Base-by-base conservation (phyloP, 306 rosid species). In the Corylus avellana region DNA sequence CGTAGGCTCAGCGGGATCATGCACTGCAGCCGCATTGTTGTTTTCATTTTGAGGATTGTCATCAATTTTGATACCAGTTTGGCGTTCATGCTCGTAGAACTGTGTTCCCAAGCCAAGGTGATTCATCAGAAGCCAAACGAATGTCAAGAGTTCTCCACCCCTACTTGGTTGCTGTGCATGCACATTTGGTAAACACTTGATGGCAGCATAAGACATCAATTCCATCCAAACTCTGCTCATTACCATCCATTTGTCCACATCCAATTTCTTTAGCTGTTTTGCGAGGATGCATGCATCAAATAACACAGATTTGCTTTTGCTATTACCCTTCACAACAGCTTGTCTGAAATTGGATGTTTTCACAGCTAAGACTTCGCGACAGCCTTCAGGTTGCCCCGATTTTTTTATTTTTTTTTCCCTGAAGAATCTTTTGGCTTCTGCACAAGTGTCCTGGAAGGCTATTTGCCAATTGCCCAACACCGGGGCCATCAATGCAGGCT, bases 101-200 rank as follows among this genome's bases (percentile, higher is more conserved):
- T 82, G 81, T 5, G 67, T 70, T 42, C 79, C 75, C 22, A 72
- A 20, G 9, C 78, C 82, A 48, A 82, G 58, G 32, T 73, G 82
- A 55, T 75, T 75, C 82, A 82, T 78, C 72, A 76, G 25, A 25
- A 82, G 57, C 82, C 86, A 82, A 25, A 82, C 69, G 20, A 76
- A 74, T 68, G 81, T 68, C 20, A 77, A n/a, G 46, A 82, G 81
- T 51, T 77, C 85, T 4, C 85, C 81, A 4, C 85, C 85, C 71
- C 76, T 81, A 25, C 66, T 61, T 8, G 77, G 46, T 53, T 67
- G 77, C 12, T 70, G 81, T 2, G 81, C 85, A 55, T 82, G 85
- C 16, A 48, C 11, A 25, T 72, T 54, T 12, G 85, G 78, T 20
- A 78, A 42, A 67, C 80, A 82, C 54, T 82, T 70, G 11, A 63